Conservation (phyloP, 768 basidiomycete species). For the Mycena indigotica region DNA sequence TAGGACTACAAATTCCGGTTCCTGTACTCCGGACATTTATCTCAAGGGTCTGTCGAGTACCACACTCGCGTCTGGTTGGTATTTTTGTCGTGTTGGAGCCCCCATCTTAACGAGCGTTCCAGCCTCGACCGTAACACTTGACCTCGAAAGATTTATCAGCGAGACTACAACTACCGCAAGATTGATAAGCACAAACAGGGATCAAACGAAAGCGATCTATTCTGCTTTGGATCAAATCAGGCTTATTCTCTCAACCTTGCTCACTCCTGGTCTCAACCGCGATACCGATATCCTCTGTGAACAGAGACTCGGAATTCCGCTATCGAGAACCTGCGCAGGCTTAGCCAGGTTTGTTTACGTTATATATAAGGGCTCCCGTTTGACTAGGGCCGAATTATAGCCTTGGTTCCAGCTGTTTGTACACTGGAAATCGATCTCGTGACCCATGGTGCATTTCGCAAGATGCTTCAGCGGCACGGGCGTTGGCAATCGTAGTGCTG, state of each 20-base stretch:
- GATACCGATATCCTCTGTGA: slow-evolving; percentile 73
- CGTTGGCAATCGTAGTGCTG: slow-evolving; percentile 65
- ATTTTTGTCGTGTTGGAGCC: neutral
- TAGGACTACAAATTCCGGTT: slow-evolving; percentile 30
- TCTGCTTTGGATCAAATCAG: slow-evolving; percentile 58
- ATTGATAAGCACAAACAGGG: slow-evolving; percentile 48
- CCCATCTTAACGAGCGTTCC: neutral
- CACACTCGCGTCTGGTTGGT: slow-evolving; percentile 23
- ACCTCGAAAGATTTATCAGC: slow-evolving; percentile 54
- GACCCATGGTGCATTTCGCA: slow-evolving; percentile 76
- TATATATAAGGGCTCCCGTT: neutral
- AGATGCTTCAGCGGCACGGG: slow-evolving; percentile 67
- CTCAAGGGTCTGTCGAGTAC: slow-evolving; percentile 28
- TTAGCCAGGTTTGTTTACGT: slow-evolving; percentile 46
- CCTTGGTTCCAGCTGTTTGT: slow-evolving; percentile 43
- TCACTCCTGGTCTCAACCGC: slow-evolving; percentile 70
- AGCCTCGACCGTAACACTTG: slow-evolving; percentile 54
- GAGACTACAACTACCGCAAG: slow-evolving; percentile 53
- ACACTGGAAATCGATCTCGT: slow-evolving; percentile 35
- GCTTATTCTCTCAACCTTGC: slow-evolving; percentile 58
- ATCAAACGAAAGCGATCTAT: slow-evolving; percentile 44
- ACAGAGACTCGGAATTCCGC: slow-evolving; percentile 52
- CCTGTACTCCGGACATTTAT: slow-evolving; percentile 26
- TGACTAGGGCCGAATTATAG: slow-evolving; percentile 30
- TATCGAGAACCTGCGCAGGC: slow-evolving; percentile 45